Evolutionary conservation across 495 filamentous ascomycete genomes (phyloP), one percentile per base, ranked within the genome.

Genomic region (Penicillium nucicola): DNA sequence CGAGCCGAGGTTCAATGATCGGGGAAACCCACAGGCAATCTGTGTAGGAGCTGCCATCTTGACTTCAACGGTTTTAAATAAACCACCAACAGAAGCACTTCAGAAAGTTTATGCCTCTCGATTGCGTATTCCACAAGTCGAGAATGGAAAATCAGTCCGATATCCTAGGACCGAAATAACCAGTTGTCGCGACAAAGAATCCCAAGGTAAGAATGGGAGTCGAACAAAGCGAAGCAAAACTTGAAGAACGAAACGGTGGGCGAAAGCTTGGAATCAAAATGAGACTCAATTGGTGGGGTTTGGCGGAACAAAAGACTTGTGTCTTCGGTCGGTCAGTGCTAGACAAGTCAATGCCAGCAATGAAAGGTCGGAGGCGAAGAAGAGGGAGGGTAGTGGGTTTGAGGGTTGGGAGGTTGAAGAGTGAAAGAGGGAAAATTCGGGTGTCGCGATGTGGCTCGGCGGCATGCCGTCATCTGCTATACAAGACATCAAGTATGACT

Each of bases 21-120:
- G 5, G 39, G 15, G 50, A 55, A 36, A 81, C 82, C 49, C 67
- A 87, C 84, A 95, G 64, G 88, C 88, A 82, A 95, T 84, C 83
- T 96, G 91, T 70, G 89, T 86, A 55, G 87, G 85, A 77, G 69
- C 82, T 62, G 90, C 87, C 91, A 96, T 96, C 23, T 66, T 65
- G 61, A 68, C 55, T 53, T 58, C 51, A 50, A 57, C 37, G 51
- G 42, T 55, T 41, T 28, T 40, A 50, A 38, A 32, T 17, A 57
- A 51, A 34, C 42, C 47, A 51, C 42, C 28, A 47, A 50, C 25
- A 48, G 47, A 36, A 37, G 45, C 10, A 9, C 25, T 28, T 28
- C 25, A 48, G 36, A 34, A 46, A 56, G 25, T 28, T 23, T 28
- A 28, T 28, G 25, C 4, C 25, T 23, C 22, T 39, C 46, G 23